A percentile compares a stretch with the other conserved stretches of the same genome.
Evolutionary conservation across 306 rosid species (phyloP).

Genomic region (Phaseolus lunatus): DNA sequence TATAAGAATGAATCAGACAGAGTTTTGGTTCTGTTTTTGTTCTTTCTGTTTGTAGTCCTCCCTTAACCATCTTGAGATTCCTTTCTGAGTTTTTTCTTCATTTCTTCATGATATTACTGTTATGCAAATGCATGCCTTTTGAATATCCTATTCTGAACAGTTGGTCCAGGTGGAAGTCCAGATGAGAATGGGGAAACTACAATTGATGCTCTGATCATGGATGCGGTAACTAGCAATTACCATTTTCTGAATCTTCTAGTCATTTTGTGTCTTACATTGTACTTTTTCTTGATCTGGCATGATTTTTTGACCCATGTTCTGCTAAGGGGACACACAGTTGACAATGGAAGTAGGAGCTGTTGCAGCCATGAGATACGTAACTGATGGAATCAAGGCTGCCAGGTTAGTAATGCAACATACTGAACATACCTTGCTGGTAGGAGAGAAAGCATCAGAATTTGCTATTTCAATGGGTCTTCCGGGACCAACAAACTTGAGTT

Average conservation of each 20-base stretch:
- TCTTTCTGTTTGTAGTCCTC: not conserved
- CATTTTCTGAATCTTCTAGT: conserved; percentile 8
- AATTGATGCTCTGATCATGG: conserved; percentile 91
- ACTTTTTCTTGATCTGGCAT: conserved; percentile 28
- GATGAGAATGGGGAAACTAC: conserved; percentile 98
- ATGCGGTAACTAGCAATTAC: conserved; percentile 68
- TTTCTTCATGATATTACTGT: not conserved
- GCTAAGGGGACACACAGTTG: conserved; percentile 74
- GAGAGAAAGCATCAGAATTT: conserved; percentile 87
- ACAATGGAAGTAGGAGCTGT: conserved; percentile 99
- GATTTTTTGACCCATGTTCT: conserved; percentile 50
- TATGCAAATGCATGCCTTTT: not conserved
- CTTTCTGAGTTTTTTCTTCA: conserved; percentile 12
- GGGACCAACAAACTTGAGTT: conserved; percentile 86
- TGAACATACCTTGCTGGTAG: conserved; percentile 84
- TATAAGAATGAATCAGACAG: not conserved
- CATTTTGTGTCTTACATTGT: conserved; percentile 29
- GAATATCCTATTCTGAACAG: conserved; percentile 49
- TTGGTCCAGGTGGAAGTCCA: conserved; percentile 99
- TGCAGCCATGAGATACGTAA: conserved; percentile 91
- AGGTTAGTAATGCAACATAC: conserved; percentile 84
- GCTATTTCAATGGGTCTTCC: conserved; percentile 96
- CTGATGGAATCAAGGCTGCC: conserved; percentile 91
- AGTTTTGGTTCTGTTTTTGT: conserved; percentile 9
- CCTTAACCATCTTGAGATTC: conserved; percentile 2